Conservation (phyloP, 1,139 yeast species). For the Scheffersomyces insectosa region DNA sequence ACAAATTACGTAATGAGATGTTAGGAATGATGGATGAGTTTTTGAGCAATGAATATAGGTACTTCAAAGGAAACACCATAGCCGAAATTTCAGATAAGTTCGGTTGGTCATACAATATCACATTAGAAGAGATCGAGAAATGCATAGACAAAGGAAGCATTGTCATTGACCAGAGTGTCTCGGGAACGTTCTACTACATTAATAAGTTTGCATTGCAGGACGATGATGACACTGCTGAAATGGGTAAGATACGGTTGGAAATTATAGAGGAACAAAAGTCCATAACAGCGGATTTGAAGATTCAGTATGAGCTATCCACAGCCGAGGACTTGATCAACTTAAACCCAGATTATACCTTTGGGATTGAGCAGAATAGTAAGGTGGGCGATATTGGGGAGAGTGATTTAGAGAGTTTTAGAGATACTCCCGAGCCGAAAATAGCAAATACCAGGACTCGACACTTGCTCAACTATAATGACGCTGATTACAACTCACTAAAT, state of each 20-base stretch:
- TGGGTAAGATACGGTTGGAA: conserved; percentile 14
- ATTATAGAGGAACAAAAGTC: conserved; percentile 20
- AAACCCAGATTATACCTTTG: conserved; percentile 19
- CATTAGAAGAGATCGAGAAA: conserved; percentile 65
- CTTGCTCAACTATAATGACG: no score
- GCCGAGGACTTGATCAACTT: conserved; percentile 19
- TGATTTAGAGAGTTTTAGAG: no score
- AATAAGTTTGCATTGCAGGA: conserved; percentile 24
- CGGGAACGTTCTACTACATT: conserved; percentile 53
- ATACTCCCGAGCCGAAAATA: no score
- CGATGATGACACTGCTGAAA: conserved; percentile 13
- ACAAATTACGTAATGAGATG: conserved; percentile 24
- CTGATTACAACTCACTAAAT: no score
- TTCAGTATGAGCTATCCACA: conserved; percentile 12
- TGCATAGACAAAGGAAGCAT: conserved; percentile 59
- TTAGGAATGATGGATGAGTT: conserved; percentile 24
- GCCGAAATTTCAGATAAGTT: conserved; percentile 40
- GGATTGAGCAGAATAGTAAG: conserved; percentile 1
- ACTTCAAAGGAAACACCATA: conserved; percentile 37
- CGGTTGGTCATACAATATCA: conserved; percentile 68
- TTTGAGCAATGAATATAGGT: conserved; percentile 20
- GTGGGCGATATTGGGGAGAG: no score
- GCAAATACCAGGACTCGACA: no score
- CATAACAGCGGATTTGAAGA: conserved; percentile 17
- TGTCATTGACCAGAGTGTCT: conserved; percentile 65